Percentiles rank a stretch among this genome's conserved stretches.
These are phyloP conservation scores for Ceratobasidium sp. DNA, from an alignment of 1,284 basidiomycete genomes.

Conservation along the genomic window DNA sequence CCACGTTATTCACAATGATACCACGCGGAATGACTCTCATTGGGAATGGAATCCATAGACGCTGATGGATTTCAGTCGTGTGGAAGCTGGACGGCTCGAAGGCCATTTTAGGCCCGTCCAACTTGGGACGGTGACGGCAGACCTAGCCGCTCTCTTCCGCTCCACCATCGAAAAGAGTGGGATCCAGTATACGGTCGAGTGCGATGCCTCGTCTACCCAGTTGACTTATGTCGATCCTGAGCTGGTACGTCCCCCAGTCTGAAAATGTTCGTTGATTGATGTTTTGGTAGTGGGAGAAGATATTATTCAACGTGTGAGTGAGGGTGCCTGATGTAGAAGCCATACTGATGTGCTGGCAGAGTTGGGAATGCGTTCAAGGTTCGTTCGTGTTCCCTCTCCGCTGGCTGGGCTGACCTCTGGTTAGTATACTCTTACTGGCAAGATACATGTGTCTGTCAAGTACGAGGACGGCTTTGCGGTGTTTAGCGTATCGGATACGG, in stretches of 20 bases:
- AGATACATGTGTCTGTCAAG: constrained; percentile 42
- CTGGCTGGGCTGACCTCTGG: neutral
- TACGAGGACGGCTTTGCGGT: constrained; percentile 40
- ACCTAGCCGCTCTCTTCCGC: constrained; percentile 48
- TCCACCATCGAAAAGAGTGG: constrained; percentile 46
- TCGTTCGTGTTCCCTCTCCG: constrained; percentile 4
- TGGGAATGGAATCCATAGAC: constrained; percentile 30
- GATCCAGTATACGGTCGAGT: constrained; percentile 45
- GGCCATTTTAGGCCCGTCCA: constrained; percentile 46
- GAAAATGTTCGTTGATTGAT: neutral
- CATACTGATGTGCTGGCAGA: constrained; percentile 11
- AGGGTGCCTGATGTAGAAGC: neutral
- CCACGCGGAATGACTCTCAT: too few species aligned
- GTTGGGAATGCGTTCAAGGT: constrained; percentile 50
- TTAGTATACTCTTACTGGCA: constrained; percentile 44
- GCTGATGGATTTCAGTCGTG: constrained; percentile 47
- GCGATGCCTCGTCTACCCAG: constrained; percentile 40
- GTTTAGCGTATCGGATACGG: constrained; percentile 46
- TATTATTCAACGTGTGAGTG: constrained; percentile 46
- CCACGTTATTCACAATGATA: too few species aligned
- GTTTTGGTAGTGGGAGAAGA: constrained; percentile 47
- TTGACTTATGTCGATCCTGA: constrained; percentile 47
- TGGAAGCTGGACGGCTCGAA: constrained; percentile 31
- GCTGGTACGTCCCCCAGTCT: constrained; percentile 30
- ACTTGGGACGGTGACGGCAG: constrained; percentile 45